Evolutionary conservation across 306 rosid species (phyloP).

Genomic region (Dalbergia oliveri): DNA sequence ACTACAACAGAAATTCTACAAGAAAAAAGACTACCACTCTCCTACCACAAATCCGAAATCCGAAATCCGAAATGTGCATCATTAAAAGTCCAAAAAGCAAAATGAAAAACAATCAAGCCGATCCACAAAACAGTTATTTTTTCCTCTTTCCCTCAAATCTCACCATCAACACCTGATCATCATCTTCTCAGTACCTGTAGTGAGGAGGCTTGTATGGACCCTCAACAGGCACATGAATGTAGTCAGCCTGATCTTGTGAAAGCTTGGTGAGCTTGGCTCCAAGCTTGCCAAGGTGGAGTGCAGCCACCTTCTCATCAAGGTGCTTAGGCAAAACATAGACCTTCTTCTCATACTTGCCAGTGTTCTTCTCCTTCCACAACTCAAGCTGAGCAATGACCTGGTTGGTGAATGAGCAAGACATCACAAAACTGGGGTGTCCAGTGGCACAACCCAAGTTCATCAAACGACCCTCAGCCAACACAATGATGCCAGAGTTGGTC

Average conservation of each 20-base stretch:
- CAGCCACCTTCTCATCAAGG: slow-evolving; percentile 98
- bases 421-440: slow-evolving; percentile 98
- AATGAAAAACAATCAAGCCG: slow-evolving; percentile 44
- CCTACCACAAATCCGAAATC: slow-evolving; percentile 27
- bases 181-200: slow-evolving; percentile 79
- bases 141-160: background rate
- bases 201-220: slow-evolving; percentile 97
- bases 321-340: slow-evolving; percentile 95
- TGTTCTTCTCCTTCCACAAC: slow-evolving; percentile 84
- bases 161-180: background rate
- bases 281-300: slow-evolving; percentile 95
- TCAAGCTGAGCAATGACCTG: slow-evolving; percentile 98
- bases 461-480: slow-evolving; percentile 93
- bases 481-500: slow-evolving; percentile 75
- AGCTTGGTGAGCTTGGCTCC: slow-evolving; percentile 98
- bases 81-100: slow-evolving; percentile 19
- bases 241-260: slow-evolving; percentile 78
- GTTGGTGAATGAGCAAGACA: slow-evolving; percentile 99
- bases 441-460: slow-evolving; percentile 99
- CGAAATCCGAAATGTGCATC: background rate
- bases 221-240: slow-evolving; percentile 87
- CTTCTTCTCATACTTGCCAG: slow-evolving; percentile 90
- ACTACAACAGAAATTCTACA: slow-evolving; percentile 35
- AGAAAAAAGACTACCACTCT: slow-evolving; percentile 45
- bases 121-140: background rate